These are phyloP conservation scores for Chara braunii DNA, from an alignment of 139 green algal genomes.

Conservation along the genomic window DNA sequence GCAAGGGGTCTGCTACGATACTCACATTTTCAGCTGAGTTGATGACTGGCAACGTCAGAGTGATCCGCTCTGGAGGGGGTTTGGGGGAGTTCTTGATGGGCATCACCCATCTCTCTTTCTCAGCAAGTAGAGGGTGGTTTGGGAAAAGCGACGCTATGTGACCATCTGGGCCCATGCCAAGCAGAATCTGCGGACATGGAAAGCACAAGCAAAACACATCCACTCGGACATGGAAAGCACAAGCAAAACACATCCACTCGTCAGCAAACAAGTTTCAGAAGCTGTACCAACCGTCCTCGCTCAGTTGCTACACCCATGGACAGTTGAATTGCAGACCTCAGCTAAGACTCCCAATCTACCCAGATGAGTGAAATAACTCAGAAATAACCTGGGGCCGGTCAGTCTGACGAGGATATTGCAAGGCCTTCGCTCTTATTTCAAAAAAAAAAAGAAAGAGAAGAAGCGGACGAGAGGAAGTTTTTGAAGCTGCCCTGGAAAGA, in stretches of 20 bases:
- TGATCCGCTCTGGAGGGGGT: constrained; percentile 92
- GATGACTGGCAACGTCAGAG: constrained; percentile 52
- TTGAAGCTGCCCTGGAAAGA: no score
- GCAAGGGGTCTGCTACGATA: neutral
- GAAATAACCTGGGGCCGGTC: no score
- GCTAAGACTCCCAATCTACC: no score
- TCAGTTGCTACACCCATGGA: no score
- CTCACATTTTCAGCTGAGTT: constrained; percentile 32
- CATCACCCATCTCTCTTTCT: constrained; percentile 65
- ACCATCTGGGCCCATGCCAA: constrained; percentile 92
- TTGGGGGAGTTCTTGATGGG: constrained; percentile 87
- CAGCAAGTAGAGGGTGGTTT: constrained; percentile 40
- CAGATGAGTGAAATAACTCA: no score
- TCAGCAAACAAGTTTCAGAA: no score
- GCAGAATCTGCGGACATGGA: constrained; percentile 20
- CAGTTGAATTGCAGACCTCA: no score
- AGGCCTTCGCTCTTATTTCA: no score
- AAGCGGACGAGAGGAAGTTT: no score
- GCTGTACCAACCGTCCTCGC: no score
- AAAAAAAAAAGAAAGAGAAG: no score
- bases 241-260: neutral
- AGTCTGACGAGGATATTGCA: no score
- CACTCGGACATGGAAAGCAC: neutral
- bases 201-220: neutral
- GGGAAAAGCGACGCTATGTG: constrained; percentile 98